Evolutionary conservation across 2,329 filamentous ascomycete species (phyloP).

Genomic region (Colletotrichum musae): DNA sequence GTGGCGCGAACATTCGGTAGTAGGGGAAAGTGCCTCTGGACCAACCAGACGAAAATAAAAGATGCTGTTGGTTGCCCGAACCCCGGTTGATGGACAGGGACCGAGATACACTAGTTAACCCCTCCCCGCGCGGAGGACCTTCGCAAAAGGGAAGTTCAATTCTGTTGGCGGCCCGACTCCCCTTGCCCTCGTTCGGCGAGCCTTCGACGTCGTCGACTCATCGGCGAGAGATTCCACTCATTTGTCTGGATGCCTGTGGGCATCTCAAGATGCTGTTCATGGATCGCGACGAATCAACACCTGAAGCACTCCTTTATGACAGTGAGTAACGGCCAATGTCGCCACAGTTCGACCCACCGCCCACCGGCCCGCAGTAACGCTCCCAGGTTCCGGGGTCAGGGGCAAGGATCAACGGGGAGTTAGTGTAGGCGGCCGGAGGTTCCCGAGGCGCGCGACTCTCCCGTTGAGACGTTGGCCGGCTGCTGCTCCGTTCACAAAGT

Average conservation of each 20-base stretch:
- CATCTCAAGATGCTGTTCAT: background rate
- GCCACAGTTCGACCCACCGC: background rate
- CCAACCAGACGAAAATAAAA: background rate
- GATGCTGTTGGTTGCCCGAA: background rate
- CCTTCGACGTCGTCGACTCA: too few species aligned
- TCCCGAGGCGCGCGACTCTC: background rate
- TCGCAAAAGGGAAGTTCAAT: conserved; percentile 10
- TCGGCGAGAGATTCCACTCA: too few species aligned
- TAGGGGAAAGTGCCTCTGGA: background rate
- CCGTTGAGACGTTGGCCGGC: background rate
- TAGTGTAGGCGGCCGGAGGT: background rate
- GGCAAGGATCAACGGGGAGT: background rate
- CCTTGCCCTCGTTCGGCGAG: background rate
- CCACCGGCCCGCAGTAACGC: conserved; percentile 2
- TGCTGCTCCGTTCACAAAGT: background rate
- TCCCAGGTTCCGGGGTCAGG: background rate
- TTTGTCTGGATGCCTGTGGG: background rate
- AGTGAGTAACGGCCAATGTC: background rate
- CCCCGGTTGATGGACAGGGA: conserved; percentile 2
- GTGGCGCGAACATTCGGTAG: conserved; percentile 8
- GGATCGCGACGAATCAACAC: background rate
- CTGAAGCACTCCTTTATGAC: background rate
- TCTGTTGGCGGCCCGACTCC: background rate
- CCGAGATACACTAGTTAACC: background rate
- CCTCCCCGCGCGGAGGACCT: background rate